Conservation (phyloP, 2,329 filamentous ascomycete genomes). For the Zymoseptoria passerinii region DNA sequence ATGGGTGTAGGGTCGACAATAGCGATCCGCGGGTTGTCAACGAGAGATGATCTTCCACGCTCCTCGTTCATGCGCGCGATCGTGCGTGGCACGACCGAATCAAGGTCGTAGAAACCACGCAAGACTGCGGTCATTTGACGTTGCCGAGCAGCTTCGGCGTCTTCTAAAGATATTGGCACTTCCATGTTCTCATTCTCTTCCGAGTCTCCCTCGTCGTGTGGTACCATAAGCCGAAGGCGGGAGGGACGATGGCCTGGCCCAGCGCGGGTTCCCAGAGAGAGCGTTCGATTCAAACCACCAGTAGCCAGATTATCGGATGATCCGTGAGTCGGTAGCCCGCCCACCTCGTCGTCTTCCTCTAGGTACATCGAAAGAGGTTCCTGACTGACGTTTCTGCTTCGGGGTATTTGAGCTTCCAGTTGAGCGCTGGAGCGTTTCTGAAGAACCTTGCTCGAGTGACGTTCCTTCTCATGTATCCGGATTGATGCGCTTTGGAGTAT, state of each 20-base stretch:
- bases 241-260: neutral
- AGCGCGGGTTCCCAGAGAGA: neutral
- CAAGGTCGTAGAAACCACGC: neutral
- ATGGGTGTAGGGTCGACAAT: neutral
- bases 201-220: neutral
- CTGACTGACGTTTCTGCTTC: neutral
- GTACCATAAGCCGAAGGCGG: neutral
- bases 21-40: neutral
- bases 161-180: neutral
- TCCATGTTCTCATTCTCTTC: neutral
- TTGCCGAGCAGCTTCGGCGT: neutral
- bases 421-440: slow-evolving; percentile 10
- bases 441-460: slow-evolving; percentile 11
- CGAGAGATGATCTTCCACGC: neutral
- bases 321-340: neutral
- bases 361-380: neutral
- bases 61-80: neutral
- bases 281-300: neutral
- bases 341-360: neutral
- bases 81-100: neutral
- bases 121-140: neutral
- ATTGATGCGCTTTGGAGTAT: slow-evolving; percentile 52
- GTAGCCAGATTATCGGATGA: neutral
- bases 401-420: neutral
- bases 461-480: slow-evolving; percentile 41